Percentiles rank a stretch among this genome's conserved stretches.
These are phyloP conservation scores for Smittium mucronatum DNA, from an alignment of 371 early-diverging fungal genomes.

Conservation along the genomic window DNA sequence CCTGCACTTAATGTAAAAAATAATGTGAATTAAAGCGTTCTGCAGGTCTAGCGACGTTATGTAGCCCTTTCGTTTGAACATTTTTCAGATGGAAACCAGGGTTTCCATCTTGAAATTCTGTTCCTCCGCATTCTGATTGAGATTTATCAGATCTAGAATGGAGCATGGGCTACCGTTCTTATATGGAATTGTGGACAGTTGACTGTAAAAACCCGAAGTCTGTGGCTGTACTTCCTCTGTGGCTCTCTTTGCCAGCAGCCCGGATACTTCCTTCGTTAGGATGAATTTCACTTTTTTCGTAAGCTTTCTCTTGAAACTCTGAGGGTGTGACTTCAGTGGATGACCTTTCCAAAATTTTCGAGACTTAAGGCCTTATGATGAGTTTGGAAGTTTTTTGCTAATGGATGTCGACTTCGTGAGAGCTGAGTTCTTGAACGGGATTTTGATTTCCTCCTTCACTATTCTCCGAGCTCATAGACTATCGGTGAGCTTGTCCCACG, in stretches of 20 bases:
- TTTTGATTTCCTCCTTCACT: not conserved
- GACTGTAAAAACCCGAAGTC: not conserved
- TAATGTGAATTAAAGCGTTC: not conserved
- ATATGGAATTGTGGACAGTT: not conserved
- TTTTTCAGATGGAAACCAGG: not conserved
- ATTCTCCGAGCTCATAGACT: not conserved
- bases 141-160: not conserved
- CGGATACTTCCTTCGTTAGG: not conserved
- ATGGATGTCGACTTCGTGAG: not conserved
- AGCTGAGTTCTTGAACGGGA: not conserved
- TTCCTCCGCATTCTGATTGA: not conserved
- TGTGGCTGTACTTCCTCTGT: not conserved
- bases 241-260: not conserved
- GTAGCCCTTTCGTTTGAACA: not conserved
- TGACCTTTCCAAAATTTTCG: not conserved
- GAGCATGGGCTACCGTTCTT: not conserved
- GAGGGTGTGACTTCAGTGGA: not conserved
- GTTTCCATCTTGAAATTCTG: constrained; percentile 1
- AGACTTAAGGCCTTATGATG: too few relatives aligned
- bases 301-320: not conserved
- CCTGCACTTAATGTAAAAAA: not conserved
- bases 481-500: not conserved
- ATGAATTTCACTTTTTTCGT: not conserved
- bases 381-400: not conserved
- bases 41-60: not conserved